Base-by-base conservation (phyloP, 768 basidiomycete species). In the Hericium rajendrae region DNA sequence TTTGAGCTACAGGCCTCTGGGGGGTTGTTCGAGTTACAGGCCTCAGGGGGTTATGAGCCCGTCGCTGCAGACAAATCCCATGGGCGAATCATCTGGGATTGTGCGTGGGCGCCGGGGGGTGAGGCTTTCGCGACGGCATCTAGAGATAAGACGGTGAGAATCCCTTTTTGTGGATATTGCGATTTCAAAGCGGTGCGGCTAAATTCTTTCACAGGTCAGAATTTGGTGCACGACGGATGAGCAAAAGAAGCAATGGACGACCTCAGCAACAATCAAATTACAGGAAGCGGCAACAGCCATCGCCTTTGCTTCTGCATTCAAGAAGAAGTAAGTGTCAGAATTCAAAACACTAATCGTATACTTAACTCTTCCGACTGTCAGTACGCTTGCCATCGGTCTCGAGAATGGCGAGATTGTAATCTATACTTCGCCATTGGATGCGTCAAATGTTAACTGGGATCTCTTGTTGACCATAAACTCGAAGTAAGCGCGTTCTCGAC, bases 21-120 rank as follows among this genome's bases (percentile, higher is more conserved):
- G 97, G 75, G 88, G 52, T 67, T 97, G 10, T 97, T 86, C 61
- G 80, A 64, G 70, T 64, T 11, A 67, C 72, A 52, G 75, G 72
- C 3, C 69, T 71, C 11, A 71, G 73, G 16, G 37, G 37, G 65
- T 59, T 94, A 83, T 67, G 60, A 74, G 8, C 82, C 85, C 2
- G 65, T 85, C 20, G 81, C 82, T 4, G 78, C 81, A 15, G 83
- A 93, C 57, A 95, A 91, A 71, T 84, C 91, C 0, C 97, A 98
- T 70, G 80, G 81, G 1, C 81, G 97, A 40, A 97, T 99, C 65
- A 88, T 99, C 38, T 94, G 97, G 93, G 97, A 98, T 68, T 91
- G 89, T 65, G 82, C 84, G 13, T 99, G 94, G 93, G 78, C 88
- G 1, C 66, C 72, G 1, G 85, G 91, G 62, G 83, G 84, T 6